These are phyloP conservation scores for Entelexis sorbosivorans DNA, from an alignment of 1,139 yeast species.

Conservation along the genomic window DNA sequence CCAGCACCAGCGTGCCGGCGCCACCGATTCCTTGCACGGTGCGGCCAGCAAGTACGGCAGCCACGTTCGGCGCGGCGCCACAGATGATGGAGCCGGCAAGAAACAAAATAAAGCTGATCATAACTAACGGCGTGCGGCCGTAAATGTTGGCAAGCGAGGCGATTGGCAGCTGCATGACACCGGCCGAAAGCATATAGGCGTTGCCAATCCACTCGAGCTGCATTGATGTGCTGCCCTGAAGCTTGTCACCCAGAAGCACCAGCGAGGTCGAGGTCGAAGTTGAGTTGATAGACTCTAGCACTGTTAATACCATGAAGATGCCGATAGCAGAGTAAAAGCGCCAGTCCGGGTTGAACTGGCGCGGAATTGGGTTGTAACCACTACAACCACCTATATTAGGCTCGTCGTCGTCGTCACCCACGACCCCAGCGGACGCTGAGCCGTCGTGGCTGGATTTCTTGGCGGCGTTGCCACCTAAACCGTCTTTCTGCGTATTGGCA, in stretches of 20 bases:
- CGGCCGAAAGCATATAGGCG: conserved; percentile 25
- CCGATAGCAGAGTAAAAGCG: conserved; percentile 9
- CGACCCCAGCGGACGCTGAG: neutral
- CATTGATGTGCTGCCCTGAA: conserved; percentile 24
- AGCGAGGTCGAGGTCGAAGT: conserved; percentile 25
- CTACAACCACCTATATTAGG: conserved; percentile 13
- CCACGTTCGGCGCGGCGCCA: conserved; percentile 47
- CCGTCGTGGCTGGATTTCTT: neutral
- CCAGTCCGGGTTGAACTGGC: conserved; percentile 10
- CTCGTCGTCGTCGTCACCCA: conserved; percentile 14
- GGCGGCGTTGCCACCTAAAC: conserved; percentile 5
- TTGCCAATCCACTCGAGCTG: conserved; percentile 28
- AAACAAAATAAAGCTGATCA: conserved; percentile 23
- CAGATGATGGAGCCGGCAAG: conserved; percentile 40
- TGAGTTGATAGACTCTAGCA: conserved; percentile 25
- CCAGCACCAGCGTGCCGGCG: conserved; percentile 54
- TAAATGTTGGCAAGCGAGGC: conserved; percentile 26
- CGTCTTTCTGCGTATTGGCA: conserved; percentile 1
- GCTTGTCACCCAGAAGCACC: conserved; percentile 22
- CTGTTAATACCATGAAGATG: conserved; percentile 20
- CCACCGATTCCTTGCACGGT: conserved; percentile 65
- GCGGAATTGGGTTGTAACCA: neutral
- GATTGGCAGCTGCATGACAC: conserved; percentile 26
- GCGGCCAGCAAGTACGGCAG: conserved; percentile 56
- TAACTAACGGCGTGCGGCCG: conserved; percentile 24